These are phyloP conservation scores for Cystobasidiaceae sp. DNA, from an alignment of 1,284 basidiomycete genomes.

Conservation along the genomic window DNA sequence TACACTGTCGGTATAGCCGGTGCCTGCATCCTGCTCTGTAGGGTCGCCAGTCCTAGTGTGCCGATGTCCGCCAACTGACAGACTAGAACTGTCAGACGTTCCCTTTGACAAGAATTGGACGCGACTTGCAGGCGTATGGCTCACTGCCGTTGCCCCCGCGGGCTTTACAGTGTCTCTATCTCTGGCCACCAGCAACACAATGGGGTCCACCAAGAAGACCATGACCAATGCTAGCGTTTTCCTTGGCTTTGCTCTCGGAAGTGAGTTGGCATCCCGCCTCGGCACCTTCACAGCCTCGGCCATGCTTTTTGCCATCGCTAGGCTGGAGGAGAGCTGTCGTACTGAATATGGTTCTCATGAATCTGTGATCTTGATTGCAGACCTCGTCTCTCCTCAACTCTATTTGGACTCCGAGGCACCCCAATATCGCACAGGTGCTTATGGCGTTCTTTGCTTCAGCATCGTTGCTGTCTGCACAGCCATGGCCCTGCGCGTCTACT, in stretches of 20 bases:
- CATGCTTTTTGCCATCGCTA: too few relatives aligned
- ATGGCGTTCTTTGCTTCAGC: neutral
- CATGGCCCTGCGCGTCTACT: neutral
- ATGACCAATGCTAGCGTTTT: neutral
- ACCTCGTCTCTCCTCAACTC: neutral
- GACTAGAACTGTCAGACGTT: neutral
- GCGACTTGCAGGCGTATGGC: neutral
- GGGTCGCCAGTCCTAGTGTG: neutral
- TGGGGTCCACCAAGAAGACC: conserved; percentile 9
- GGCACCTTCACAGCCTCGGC: too few relatives aligned
- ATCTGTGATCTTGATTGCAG: neutral
- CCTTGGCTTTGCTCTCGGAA: conserved; percentile 2
- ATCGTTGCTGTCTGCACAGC: neutral
- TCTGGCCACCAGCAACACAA: conserved; percentile 1
- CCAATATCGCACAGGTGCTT: neutral
- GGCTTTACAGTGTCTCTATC: neutral
- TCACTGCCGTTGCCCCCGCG: neutral
- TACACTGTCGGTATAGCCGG: neutral
- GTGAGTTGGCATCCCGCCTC: neutral
- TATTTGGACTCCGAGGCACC: neutral
- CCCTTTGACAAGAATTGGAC: neutral
- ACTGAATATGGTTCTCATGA: neutral
- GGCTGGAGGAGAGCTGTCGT: too few relatives aligned
- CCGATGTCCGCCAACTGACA: too few relatives aligned
- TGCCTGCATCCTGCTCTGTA: neutral